Base-by-base conservation (phyloP, 1,139 yeast species). In the Taphrina flavorubra region DNA sequence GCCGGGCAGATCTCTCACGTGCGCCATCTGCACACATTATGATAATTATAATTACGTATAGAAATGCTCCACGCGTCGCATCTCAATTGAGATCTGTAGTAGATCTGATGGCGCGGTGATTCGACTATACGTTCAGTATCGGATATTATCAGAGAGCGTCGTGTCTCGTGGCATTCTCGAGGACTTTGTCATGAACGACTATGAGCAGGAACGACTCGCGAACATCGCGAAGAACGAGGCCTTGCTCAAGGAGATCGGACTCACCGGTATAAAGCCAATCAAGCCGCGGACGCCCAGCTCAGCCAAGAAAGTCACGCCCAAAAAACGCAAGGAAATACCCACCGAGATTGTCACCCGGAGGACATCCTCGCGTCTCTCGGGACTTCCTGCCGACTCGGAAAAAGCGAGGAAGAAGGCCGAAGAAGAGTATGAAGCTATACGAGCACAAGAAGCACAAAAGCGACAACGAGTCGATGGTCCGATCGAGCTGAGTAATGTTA, bases 181-280 rank as follows among this genome's bases (percentile, higher is more conserved):
- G 18, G 8, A 8, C n/a, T n/a, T 20, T 14, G 39, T 36, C 10
- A 63, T 65, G 68, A 65, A 56, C 76, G 58, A 87, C 51, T 87
- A 89, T 75, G 95, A 89, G 77, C 83, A 81, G 73, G 87, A 87
- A 74, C 80, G 95, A 70, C 86, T 84, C 74, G 90, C 82, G 62
- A 85, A 85, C 74, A 85, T 85, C 53, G 85, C 83, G 63, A 78
- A 88, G 69, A 85, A 85, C 73, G 82, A 82, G 75, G 85, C 82
- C 69, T 77, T 85, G 31, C 76, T 85, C 34, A 63, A 63, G 25
- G 67, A 63, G 34, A 63, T 63, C 13, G 67, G 67, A 16, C 51
- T 63, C 53, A 63, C 67, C 0, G 67, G 67, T 10, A 46, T 63
- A 44, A 53, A 63, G 39, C 31, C 49, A 34, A 36, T 36, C 56